Conservation (phyloP, 2,329 filamentous ascomycete genomes). For the Plenodomus tracheiphilus region DNA sequence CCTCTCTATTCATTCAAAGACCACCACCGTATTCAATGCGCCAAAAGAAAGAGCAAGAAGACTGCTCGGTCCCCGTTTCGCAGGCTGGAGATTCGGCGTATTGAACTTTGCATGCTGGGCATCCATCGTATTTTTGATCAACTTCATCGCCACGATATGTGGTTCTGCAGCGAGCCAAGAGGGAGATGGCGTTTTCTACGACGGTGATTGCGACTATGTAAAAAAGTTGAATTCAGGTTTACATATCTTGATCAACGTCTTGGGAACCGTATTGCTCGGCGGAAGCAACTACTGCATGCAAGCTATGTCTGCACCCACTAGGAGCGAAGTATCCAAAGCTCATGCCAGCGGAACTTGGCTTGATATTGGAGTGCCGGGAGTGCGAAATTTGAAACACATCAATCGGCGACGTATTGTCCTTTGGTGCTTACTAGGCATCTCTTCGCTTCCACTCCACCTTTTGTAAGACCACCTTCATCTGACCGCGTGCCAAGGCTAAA, state of each 20-base stretch:
- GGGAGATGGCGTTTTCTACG: conserved; percentile 9
- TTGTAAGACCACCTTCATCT: conserved; percentile 6
- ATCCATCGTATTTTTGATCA: conserved; percentile 16
- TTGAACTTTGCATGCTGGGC: conserved; percentile 12
- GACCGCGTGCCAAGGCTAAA: background rate
- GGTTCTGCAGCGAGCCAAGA: conserved; percentile 1
- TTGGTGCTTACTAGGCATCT: conserved; percentile 17
- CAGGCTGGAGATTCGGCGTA: conserved; percentile 20
- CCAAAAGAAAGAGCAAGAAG: too few relatives aligned
- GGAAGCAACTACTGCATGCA: conserved; percentile 59
- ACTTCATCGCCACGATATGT: conserved; percentile 16
- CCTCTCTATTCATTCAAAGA: too few relatives aligned
- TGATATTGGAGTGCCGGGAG: conserved; percentile 26
- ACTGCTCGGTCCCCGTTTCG: conserved; percentile 6
- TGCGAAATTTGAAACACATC: conserved; percentile 22
- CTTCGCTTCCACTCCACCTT: conserved; percentile 24
- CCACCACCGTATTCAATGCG: too few relatives aligned
- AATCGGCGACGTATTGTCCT: conserved; percentile 5
- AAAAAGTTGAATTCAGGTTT: conserved; percentile 19
- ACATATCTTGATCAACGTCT: conserved; percentile 54
- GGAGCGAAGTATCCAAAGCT: conserved; percentile 53
- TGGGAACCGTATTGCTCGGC: conserved; percentile 51
- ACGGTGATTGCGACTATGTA: conserved; percentile 23
- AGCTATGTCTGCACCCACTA: conserved; percentile 54
- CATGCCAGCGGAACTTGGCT: conserved; percentile 42